phyloP scores from a whole-genome alignment of 345 rosid species.

The Eucalyptus pauciflora region DNA sequence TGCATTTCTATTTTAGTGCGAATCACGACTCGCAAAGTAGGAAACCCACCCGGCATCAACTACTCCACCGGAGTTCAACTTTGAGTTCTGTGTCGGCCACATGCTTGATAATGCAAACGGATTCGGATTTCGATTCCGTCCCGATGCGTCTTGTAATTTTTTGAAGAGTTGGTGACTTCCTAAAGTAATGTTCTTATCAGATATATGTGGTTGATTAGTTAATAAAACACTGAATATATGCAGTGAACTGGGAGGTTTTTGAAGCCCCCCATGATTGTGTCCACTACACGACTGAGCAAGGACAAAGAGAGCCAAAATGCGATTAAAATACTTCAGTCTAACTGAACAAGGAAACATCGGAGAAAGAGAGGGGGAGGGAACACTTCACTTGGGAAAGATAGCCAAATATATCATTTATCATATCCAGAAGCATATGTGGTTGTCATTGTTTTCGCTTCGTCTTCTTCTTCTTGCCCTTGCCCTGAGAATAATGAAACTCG shows the following conservation, averaged over 20 bases:
- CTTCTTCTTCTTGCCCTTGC: neutral
- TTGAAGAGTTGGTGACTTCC: too few species aligned
- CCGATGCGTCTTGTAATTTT: neutral
- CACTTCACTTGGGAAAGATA: neutral
- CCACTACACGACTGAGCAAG: neutral
- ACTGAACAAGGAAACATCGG: neutral
- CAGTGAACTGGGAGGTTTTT: neutral
- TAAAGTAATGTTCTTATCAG: too few species aligned
- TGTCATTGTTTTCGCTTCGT: neutral
- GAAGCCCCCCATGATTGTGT: neutral
- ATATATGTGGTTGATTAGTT: too few species aligned
- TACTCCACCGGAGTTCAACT: neutral
- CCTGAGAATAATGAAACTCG: neutral
- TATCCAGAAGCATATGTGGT: neutral
- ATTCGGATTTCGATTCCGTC: neutral
- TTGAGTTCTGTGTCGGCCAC: neutral
- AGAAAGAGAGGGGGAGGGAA: neutral
- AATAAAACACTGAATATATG: neutral
- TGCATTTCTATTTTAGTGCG: neutral
- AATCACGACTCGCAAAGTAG: neutral
- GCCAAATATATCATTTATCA: neutral
- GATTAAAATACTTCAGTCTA: neutral
- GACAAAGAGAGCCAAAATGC: neutral
- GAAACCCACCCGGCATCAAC: neutral
- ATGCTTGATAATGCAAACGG: neutral